Percentiles rank a stretch among this genome's conserved stretches.
phyloP scores from a whole-genome alignment of 345 rosid species.

The Erucastrum elatum region DNA sequence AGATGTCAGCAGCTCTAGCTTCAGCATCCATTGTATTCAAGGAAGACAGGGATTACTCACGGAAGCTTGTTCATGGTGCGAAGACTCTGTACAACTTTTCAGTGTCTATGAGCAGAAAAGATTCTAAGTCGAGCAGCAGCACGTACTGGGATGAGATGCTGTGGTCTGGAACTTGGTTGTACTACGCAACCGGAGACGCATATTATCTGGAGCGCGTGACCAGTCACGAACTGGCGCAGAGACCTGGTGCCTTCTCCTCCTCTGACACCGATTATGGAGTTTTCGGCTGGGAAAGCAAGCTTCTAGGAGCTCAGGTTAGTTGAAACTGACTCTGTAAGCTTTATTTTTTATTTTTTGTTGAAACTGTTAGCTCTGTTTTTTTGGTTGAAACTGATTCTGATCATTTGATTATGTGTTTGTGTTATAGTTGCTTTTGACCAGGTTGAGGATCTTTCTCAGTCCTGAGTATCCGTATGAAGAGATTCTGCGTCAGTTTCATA shows the following conservation, averaged over 20 bases:
- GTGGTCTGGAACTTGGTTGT: conserved; percentile 93
- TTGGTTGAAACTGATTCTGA: too few relatives aligned
- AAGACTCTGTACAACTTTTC: conserved; percentile 57
- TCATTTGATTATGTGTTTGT: neutral
- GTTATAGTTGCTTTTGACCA: conserved; percentile 65
- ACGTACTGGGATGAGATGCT: conserved; percentile 77
- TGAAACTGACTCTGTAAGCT: neutral
- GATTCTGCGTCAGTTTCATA: conserved; percentile 70
- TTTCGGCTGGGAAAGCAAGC: conserved; percentile 97
- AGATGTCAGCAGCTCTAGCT: conserved; percentile 93
- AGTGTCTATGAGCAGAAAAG: conserved; percentile 23
- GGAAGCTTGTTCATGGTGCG: conserved; percentile 82
- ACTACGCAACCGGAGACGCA: conserved; percentile 81
- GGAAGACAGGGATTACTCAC: conserved; percentile 73
- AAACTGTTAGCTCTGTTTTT: neutral
- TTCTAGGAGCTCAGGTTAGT: conserved; percentile 82
- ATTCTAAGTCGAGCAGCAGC: conserved; percentile 55
- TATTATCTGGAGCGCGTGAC: conserved; percentile 69
- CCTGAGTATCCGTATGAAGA: conserved; percentile 95
- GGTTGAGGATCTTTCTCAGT: conserved; percentile 80
- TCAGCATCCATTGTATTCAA: conserved; percentile 92
- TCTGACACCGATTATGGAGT: conserved; percentile 54
- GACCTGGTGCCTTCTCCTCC: conserved; percentile 74
- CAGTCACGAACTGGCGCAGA: conserved; percentile 49
- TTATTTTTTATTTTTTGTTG: neutral